phyloP scores from a whole-genome alignment of 768 basidiomycete species.

The Boletales sp. region DNA sequence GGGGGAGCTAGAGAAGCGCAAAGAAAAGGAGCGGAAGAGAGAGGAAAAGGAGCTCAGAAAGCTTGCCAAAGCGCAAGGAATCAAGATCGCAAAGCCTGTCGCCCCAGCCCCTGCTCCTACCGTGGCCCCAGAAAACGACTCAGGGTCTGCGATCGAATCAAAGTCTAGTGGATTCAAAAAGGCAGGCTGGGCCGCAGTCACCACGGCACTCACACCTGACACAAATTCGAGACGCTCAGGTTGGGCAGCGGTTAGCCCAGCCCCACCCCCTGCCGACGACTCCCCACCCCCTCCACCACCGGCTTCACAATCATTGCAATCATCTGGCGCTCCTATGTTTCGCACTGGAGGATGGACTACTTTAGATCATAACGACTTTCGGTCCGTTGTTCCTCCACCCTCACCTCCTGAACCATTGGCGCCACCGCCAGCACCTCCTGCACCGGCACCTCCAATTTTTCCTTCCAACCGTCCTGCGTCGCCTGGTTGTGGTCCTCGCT shows the following conservation, averaged over 20 bases:
- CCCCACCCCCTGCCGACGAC: constrained; percentile 11
- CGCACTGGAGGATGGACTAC: constrained; percentile 66
- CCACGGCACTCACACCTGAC: constrained; percentile 9
- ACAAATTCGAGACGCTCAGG: constrained; percentile 10
- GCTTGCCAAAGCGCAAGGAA: constrained; percentile 77
- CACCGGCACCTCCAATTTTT: neutral
- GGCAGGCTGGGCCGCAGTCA: constrained; percentile 48
- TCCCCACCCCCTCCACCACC: constrained; percentile 13
- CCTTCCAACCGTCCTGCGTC: constrained; percentile 7
- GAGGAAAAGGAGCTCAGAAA: constrained; percentile 85
- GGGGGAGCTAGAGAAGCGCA: constrained; percentile 68
- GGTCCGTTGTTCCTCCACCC: constrained; percentile 21
- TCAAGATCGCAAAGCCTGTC: constrained; percentile 51
- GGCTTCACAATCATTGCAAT: constrained; percentile 11
- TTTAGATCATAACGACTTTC: constrained; percentile 48
- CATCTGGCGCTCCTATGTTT: constrained; percentile 43
- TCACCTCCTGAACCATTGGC: constrained; percentile 14
- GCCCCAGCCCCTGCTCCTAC: constrained; percentile 15
- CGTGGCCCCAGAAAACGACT: constrained; percentile 15
- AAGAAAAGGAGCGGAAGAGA: constrained; percentile 81
- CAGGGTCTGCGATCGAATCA: constrained; percentile 11
- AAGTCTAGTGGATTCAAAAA: constrained; percentile 36
- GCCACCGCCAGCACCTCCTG: constrained; percentile 17
- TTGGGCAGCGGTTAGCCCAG: constrained; percentile 13
- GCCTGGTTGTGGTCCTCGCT: constrained; percentile 12